Conservation (phyloP, 768 basidiomycete genomes). For the Paxillus ammoniavirescens region DNA sequence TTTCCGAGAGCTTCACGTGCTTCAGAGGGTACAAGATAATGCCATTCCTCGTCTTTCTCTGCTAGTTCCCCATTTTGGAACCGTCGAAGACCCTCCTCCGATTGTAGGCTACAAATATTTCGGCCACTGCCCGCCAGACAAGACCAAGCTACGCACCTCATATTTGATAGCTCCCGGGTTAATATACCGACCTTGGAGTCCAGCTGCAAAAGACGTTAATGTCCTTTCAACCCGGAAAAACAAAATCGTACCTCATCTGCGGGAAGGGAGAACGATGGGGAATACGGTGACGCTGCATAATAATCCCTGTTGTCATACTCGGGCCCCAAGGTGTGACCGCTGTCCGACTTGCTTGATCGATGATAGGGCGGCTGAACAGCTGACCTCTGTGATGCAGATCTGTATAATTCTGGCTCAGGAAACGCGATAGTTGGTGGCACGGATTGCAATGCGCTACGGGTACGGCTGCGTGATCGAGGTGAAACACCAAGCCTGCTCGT, state of each 20-base stretch:
- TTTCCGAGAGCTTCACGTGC: conserved; percentile 70
- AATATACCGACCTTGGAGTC: conserved; percentile 25
- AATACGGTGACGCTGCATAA: conserved; percentile 34
- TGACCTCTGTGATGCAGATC: conserved; percentile 41
- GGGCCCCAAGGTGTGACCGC: conserved; percentile 19
- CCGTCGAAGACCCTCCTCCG: conserved; percentile 58
- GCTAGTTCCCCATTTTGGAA: conserved; percentile 68
- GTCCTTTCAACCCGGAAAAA: conserved; percentile 16
- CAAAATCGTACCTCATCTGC: conserved; percentile 35
- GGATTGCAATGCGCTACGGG: conserved; percentile 37
- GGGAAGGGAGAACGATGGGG: conserved; percentile 34
- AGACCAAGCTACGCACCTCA: conserved; percentile 36
- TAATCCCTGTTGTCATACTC: conserved; percentile 15
- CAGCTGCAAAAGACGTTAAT: conserved; percentile 22
- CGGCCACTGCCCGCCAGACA: conserved; percentile 5
- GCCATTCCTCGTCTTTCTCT: conserved; percentile 82
- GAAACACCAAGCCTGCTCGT: conserved; percentile 16
- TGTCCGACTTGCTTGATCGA: conserved; percentile 41
- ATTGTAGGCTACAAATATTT: conserved; percentile 46
- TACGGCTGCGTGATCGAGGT: conserved; percentile 33
- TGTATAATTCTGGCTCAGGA: conserved; percentile 53
- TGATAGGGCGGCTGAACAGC: conserved; percentile 31
- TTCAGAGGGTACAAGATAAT: conserved; percentile 69
- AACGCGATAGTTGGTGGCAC: conserved; percentile 36
- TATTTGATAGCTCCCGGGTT: conserved; percentile 34